These are phyloP conservation scores for Cyclotella distinguenda DNA, from an alignment of 108 stramenopile species.

Conservation along the genomic window DNA sequence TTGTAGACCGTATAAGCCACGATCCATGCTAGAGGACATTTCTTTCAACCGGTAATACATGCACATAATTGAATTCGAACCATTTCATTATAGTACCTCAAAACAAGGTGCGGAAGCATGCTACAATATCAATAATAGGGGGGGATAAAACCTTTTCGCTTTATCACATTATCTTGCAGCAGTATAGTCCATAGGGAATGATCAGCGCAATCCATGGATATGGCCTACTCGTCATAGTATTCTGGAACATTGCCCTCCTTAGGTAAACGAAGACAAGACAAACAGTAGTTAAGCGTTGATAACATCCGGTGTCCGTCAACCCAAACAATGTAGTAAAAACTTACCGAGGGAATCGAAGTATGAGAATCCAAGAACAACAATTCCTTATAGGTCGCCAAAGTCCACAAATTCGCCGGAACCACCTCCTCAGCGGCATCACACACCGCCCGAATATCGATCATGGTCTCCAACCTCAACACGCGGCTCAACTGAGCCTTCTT, in stretches of 20 bases:
- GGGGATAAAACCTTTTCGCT: no score
- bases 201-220: no score
- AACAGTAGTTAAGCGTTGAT: not conserved
- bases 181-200: no score
- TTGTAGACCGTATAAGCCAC: no score
- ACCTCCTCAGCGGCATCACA: constrained; percentile 92
- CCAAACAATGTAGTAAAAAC: not conserved
- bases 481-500: constrained; percentile 78
- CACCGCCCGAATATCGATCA: constrained; percentile 87
- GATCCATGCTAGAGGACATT: no score
- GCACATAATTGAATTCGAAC: no score
- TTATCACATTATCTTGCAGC: no score
- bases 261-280: not conserved
- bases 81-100: no score
- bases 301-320: not conserved
- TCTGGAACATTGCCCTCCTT: not conserved
- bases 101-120: no score
- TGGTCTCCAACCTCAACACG: constrained; percentile 87
- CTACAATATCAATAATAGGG: no score
- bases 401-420: constrained; percentile 88
- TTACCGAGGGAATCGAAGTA: constrained; percentile 29
- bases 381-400: constrained; percentile 95
- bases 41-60: no score
- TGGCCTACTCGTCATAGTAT: constrained; percentile 1
- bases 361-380: constrained; percentile 87